Percentiles rank a stretch among this genome's conserved stretches.
Evolutionary conservation across 2,329 filamentous ascomycete species (phyloP).

Genomic region (Trichoderma atrobrunneum): DNA sequence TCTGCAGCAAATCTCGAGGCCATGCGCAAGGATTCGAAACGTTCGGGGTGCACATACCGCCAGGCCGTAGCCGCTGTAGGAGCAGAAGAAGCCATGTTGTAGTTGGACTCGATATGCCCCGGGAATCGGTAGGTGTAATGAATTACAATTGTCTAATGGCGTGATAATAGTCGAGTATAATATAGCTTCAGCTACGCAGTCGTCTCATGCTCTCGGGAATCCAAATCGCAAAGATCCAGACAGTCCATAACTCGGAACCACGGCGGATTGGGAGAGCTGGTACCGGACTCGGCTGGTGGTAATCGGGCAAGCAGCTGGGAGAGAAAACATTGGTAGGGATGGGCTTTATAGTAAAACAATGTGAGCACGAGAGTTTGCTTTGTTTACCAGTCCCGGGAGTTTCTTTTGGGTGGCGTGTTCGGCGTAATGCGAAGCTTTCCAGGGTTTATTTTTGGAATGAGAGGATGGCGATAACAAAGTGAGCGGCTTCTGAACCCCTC

Average conservation of each 20-base stretch:
- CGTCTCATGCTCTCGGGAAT: slow-evolving; percentile 36
- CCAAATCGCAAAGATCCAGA: slow-evolving; percentile 30
- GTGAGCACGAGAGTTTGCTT: neutral
- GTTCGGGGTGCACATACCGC: slow-evolving; percentile 35
- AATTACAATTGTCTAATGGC: neutral
- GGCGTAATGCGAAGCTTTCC: slow-evolving; percentile 8
- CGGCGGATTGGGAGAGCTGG: slow-evolving; percentile 28
- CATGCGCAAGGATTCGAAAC: neutral
- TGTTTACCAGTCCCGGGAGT: neutral
- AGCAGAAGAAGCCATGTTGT: slow-evolving; percentile 19
- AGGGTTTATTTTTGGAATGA: slow-evolving; percentile 14
- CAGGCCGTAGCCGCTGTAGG: slow-evolving; percentile 37
- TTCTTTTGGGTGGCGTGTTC: slow-evolving; percentile 6
- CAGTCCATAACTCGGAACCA: slow-evolving; percentile 35
- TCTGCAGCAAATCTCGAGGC: neutral
- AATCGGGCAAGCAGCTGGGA: slow-evolving; percentile 35
- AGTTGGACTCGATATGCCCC: neutral
- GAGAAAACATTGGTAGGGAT: slow-evolving; percentile 38
- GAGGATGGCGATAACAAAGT: slow-evolving; percentile 19
- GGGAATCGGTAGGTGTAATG: neutral
- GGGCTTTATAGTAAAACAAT: slow-evolving; percentile 18
- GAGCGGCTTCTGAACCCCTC: slow-evolving; percentile 24
- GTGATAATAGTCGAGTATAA: neutral
- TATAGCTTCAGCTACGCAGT: slow-evolving; percentile 27
- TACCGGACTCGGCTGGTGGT: slow-evolving; percentile 36